phyloP scores from a whole-genome alignment of 2,329 filamentous ascomycete species.

The Alternaria arbusti region DNA sequence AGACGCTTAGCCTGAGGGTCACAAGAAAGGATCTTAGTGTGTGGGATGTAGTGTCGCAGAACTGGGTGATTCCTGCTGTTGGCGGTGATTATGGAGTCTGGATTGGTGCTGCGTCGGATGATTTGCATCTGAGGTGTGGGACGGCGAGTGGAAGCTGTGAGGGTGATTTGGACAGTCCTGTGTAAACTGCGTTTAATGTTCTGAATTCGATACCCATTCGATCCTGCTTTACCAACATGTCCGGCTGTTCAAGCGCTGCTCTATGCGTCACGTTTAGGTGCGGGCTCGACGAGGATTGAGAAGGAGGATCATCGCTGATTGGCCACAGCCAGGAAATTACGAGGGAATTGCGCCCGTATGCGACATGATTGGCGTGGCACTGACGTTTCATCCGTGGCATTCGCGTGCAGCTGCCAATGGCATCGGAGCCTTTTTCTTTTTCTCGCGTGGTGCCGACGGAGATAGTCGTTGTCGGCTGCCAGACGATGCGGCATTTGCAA shows the following conservation, averaged over 20 bases:
- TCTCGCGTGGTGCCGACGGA: neutral
- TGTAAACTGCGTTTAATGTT: constrained; percentile 16
- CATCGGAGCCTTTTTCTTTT: neutral
- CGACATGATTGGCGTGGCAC: constrained; percentile 9
- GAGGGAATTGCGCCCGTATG: constrained; percentile 1
- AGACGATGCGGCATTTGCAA: neutral
- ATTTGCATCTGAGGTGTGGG: constrained; percentile 59
- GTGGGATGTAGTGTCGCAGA: constrained; percentile 65
- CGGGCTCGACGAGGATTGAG: neutral
- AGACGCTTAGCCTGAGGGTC: constrained; percentile 60
- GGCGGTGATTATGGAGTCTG: constrained; percentile 56
- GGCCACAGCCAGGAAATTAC: constrained; percentile 5
- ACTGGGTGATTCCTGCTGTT: constrained; percentile 59
- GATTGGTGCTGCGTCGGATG: constrained; percentile 65
- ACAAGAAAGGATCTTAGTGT: constrained; percentile 68
- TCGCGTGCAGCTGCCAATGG: neutral
- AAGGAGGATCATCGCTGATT: constrained; percentile 1
- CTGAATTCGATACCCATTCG: neutral
- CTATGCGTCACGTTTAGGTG: neutral
- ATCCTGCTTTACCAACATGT: neutral
- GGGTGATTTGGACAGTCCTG: constrained; percentile 28
- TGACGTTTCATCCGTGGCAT: neutral
- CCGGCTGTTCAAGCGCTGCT: neutral
- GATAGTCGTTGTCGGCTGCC: neutral
- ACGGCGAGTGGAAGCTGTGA: constrained; percentile 42